Conservation (phyloP, 129 eudicot genomes). For the Flaveria brownii region DNA sequence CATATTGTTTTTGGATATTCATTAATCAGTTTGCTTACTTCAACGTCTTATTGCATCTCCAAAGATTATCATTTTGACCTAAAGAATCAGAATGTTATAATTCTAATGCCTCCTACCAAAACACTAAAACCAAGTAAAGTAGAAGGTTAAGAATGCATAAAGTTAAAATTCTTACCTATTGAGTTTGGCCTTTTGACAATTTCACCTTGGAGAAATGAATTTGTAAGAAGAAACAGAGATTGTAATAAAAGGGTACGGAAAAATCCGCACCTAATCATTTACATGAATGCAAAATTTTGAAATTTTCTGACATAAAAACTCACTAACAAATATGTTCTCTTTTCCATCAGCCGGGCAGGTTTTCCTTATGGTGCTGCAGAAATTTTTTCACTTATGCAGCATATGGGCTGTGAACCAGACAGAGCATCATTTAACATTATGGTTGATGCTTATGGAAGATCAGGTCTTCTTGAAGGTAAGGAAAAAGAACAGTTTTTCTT, state of each 20-base stretch:
- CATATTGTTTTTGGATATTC: too few species aligned
- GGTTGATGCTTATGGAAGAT: constrained; percentile 95
- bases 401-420: constrained; percentile 94
- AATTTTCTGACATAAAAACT: not conserved
- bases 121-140: not conserved
- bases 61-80: not conserved
- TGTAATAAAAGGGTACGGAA: not conserved
- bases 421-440: constrained; percentile 86
- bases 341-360: constrained; percentile 76
- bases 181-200: not conserved
- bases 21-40: not conserved
- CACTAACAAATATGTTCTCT: not conserved
- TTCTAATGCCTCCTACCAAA: not conserved
- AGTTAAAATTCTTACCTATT: not conserved
- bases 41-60: not conserved
- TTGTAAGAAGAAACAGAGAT: not conserved
- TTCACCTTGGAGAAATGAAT: constrained; percentile 9
- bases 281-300: not conserved
- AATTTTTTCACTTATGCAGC: constrained; percentile 85
- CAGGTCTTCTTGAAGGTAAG: constrained; percentile 82
- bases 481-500: not conserved
- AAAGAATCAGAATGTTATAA: not conserved
- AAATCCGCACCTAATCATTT: not conserved
- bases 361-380: constrained; percentile 88
- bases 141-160: not conserved